Base-by-base conservation (phyloP, 768 basidiomycete species). In the Grammothele lineata region DNA sequence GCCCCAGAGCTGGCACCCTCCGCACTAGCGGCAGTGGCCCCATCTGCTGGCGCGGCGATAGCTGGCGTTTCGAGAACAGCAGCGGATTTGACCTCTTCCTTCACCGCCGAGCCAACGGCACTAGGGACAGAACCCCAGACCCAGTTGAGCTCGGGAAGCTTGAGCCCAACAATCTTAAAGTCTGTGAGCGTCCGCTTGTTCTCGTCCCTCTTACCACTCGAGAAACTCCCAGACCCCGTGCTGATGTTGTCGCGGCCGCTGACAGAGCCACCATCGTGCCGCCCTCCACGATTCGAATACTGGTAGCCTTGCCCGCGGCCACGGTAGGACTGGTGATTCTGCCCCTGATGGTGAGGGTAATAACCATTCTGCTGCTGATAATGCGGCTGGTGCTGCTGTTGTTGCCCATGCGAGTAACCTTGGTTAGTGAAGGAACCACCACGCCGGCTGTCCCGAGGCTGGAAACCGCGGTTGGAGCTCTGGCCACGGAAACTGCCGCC, bases 151-250 rank as follows among this genome's bases (percentile, higher is more conserved):
- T 86, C 83, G 57, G 75, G 80, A 56, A 96, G 86, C 63, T 89
- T 83, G 57, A 97, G 74, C 22, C 88, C 93, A 61, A 94, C 75
- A 63, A 99, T 92, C 70, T 95, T 91, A 80, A 99, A 99, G 70
- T 98, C 95, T 30, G 93, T 97, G 57, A 99, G 82, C 24, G 94
- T 96, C 59, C 91, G 81, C 61, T 85, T 80, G 63, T 87, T 86
- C 66, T 92, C 89, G 62, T 90, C 87, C 67, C 85, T 87, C 77
- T 89, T 89, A 76, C 83, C 81, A 61, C 68, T 48, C 3, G 63
- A 52, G 48, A 50, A 57, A 38, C 42, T 48, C 40, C 50, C 48
- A 21, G 47, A 57, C 32, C 55, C 39, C n/a, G 43, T 37, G 47
- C 53, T 50, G 43, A 50, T 35, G 43, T 73, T 72, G 62, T 87